Conservation (phyloP, 2,329 filamentous ascomycete genomes). For the Graphium sp. region DNA sequence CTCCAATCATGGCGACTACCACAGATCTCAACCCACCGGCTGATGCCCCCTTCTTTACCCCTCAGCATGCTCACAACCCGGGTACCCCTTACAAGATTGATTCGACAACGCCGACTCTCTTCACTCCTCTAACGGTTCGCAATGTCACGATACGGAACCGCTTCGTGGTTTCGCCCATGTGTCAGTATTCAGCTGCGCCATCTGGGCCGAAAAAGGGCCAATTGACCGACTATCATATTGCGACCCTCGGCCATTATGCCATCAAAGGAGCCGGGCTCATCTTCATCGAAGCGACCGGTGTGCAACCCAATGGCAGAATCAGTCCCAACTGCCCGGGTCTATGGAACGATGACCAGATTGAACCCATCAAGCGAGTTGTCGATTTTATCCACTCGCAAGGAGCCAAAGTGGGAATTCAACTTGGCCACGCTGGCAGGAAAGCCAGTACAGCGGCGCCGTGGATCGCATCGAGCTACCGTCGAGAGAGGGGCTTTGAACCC, state of each 20-base stretch:
- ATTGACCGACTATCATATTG: conserved; percentile 64
- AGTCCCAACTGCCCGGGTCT: conserved; percentile 64
- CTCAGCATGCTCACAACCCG: conserved; percentile 23
- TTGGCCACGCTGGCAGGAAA: conserved; percentile 66
- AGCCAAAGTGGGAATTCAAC: conserved; percentile 63
- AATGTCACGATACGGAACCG: conserved; percentile 36
- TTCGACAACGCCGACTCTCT: conserved; percentile 34
- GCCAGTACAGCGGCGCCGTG: conserved; percentile 45
- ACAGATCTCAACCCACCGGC: too few relatives aligned
- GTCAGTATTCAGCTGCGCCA: conserved; percentile 15
- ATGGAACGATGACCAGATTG: conserved; percentile 74
- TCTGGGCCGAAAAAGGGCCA: conserved; percentile 45
- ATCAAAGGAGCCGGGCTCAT: conserved; percentile 58
- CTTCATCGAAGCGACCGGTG: conserved; percentile 64
- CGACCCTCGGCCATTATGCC: conserved; percentile 66
- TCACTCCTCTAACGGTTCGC: conserved; percentile 37
- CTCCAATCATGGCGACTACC: too few relatives aligned
- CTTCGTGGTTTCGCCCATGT: conserved; percentile 44
- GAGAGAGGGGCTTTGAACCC: conserved; percentile 27
- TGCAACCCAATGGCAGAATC: conserved; percentile 64
- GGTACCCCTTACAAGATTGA: conserved; percentile 28
- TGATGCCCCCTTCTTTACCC: conserved; percentile 28
- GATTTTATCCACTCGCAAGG: conserved; percentile 70
- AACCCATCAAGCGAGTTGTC: conserved; percentile 49
- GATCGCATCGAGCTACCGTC: conserved; percentile 37